Conservation (phyloP, 75 land plant species). For the Larix kaempferi region DNA sequence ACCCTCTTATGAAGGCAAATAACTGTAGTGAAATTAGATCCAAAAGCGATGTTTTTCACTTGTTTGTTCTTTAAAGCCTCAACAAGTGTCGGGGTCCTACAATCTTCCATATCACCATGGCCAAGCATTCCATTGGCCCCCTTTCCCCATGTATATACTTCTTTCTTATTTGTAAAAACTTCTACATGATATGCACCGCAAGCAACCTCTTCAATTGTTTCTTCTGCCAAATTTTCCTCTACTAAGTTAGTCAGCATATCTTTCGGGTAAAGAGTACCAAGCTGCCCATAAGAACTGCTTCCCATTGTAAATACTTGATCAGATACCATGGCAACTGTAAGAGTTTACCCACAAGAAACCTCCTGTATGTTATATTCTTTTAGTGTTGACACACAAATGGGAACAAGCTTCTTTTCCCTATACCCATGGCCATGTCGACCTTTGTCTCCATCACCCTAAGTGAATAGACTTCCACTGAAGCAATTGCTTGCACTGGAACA, state of each 20-base stretch:
- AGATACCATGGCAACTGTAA: slow-evolving; percentile 71
- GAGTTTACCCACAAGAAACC: slow-evolving; percentile 78
- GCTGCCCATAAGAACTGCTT: slow-evolving; percentile 77
- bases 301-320: slow-evolving; percentile 94
- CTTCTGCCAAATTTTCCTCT: slow-evolving; percentile 32
- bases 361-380: slow-evolving; percentile 59
- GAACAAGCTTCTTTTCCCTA: slow-evolving; percentile 72
- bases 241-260: slow-evolving; percentile 60
- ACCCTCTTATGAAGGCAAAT: slow-evolving; percentile 72
- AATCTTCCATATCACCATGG: slow-evolving; percentile 57
- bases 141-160: slow-evolving; percentile 82
- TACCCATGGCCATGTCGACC: slow-evolving; percentile 89
- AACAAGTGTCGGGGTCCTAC: slow-evolving; percentile 60
- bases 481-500: slow-evolving; percentile 36
- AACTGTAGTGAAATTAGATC: slow-evolving; percentile 67
- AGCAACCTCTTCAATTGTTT: slow-evolving; percentile 58
- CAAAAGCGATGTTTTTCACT: slow-evolving; percentile 73
- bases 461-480: slow-evolving; percentile 76
- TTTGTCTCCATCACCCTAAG: slow-evolving; percentile 96
- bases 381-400: slow-evolving; percentile 73
- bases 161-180: slow-evolving; percentile 49
- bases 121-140: slow-evolving; percentile 74
- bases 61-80: slow-evolving; percentile 62
- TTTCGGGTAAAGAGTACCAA: slow-evolving; percentile 68
- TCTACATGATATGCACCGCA: slow-evolving; percentile 82